Evolutionary conservation across 768 basidiomycete species (phyloP), one percentile per base, ranked within the genome.

Genomic region (Trichaptum fuscoviolaceum): DNA sequence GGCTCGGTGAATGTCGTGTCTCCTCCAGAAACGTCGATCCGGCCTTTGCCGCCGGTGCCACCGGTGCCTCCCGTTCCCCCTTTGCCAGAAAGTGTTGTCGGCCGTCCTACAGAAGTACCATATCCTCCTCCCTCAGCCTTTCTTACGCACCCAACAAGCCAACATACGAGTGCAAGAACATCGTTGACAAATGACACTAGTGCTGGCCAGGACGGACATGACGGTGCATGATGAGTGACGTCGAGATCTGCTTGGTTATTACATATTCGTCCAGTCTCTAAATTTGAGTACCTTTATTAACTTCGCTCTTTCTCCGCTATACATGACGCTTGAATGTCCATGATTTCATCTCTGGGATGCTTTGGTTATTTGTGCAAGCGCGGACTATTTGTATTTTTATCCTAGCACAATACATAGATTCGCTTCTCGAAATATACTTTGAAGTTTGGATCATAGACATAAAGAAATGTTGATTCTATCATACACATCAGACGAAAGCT

Each of bases 381-480:
- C 42, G 42, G 42, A 52, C 42, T 52, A 52, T 52, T 20, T 52
- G 42, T 52, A 52, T 52, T 52, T 52, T 52, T 52, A 52, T 52
- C 42, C 42, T 15, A 52, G 20, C 42, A 52, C 42, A 52, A 52
- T 52, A 52, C 42, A 52, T 52, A 3, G 42, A 52, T 52, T 52
- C 20, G 42, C 15, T 52, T 20, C 3, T 52, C 20, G 42, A 52
- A 52, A 52, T 12, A 12, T 15, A 20, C 42, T 5, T 52, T 52
- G 10, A 2, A 2, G 15, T 12, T 12, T 52, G 42, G 20, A 52
- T 6, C 20, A 20, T 52, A 52, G 20, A 20, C 20, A 52, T 12
- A 2, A 15, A 52, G 42, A 52, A n/a, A 12, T 12, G 15, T 20
- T 20, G 6, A 52, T 52, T 20, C 6, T 52, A 2, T 12, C 42